Conservation (phyloP, 2,329 filamentous ascomycete genomes). For the Leptographium wingfieldii region DNA sequence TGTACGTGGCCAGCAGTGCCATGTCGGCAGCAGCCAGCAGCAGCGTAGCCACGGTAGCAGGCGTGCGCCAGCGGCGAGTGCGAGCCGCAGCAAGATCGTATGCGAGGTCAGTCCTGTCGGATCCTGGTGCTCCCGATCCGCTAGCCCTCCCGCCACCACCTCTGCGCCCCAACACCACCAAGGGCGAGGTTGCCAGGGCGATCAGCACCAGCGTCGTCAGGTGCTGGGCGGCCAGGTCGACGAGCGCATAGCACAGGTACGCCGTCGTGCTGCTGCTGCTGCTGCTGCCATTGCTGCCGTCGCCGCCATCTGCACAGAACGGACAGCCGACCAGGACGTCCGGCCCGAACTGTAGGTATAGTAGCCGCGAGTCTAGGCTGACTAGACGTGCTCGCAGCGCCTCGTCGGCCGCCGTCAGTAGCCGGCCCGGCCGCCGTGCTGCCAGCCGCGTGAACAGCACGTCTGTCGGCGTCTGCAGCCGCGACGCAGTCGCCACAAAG, state of each 20-base stretch:
- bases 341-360: slow-evolving; percentile 78
- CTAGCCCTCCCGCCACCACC: slow-evolving; percentile 13
- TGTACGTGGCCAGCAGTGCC: slow-evolving; percentile 52
- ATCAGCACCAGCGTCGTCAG: slow-evolving; percentile 62
- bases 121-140: slow-evolving; percentile 8
- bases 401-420: slow-evolving; percentile 47
- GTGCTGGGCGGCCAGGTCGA: slow-evolving; percentile 63
- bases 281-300: slow-evolving; percentile 15
- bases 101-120: not conserved
- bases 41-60: slow-evolving; percentile 52
- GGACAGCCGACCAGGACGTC: slow-evolving; percentile 58
- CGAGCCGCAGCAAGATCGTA: slow-evolving; percentile 5
- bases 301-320: slow-evolving; percentile 49
- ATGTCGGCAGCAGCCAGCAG: slow-evolving; percentile 50
- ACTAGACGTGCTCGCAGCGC: slow-evolving; percentile 56
- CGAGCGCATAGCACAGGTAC: slow-evolving; percentile 73
- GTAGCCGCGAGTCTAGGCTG: slow-evolving; percentile 56
- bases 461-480: slow-evolving; percentile 73
- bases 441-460: slow-evolving; percentile 70
- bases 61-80: slow-evolving; percentile 45
- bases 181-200: slow-evolving; percentile 56
- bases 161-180: slow-evolving; percentile 50
- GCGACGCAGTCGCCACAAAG: slow-evolving; percentile 64
- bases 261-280: slow-evolving; percentile 37
- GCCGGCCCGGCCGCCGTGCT: slow-evolving; percentile 25